Evolutionary conservation across 768 basidiomycete species (phyloP), one percentile per base, ranked within the genome.

Genomic region (Asterophora parasitica): DNA sequence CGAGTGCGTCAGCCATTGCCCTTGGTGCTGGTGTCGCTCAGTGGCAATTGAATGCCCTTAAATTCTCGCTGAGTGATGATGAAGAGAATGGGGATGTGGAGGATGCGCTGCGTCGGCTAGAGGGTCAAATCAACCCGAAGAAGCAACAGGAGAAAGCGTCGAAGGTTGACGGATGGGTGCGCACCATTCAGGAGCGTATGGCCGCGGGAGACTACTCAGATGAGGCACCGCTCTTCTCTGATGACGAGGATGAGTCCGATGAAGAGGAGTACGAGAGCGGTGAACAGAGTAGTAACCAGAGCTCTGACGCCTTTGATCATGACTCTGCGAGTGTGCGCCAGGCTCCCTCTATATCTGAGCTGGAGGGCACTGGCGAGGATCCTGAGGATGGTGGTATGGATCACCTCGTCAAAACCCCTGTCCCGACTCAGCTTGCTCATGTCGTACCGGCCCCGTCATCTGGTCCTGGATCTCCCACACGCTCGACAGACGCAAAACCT

Each of bases 81-180:
- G 86, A 76, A 17, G 89, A 84, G 49, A 74, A 67, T 13, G 90
- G 90, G 1, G 91, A 88, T 56, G 85, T 88, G 13, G 90, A 92
- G 27, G 87, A 82, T 6, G 92, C 93, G 13, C 63, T 96, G 52
- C 72, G 77, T 17, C 72, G 86, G 10, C 75, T 96, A 32, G 92
- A 95, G 64, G 93, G 92, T 0, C 82, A 91, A 61, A 88, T 93
- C 45, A 90, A 91, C 61, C 77, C 77, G 0, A 71, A 81, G 50
- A 76, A 78, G 58, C 79, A 85, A 60, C 72, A 79, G 53, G 85
- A 82, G 55, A 89, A 84, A 57, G 77, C 77, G 30, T 74, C 74
- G 40, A 90, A 91, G 61, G 88, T 93, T 3, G 83, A 92, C 60
- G 80, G 81, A 2, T 92, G 90, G 90, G 81, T 91, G 40, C 77